Base-by-base conservation (phyloP, 1,139 yeast species). In the Yamadazyma sp. region DNA sequence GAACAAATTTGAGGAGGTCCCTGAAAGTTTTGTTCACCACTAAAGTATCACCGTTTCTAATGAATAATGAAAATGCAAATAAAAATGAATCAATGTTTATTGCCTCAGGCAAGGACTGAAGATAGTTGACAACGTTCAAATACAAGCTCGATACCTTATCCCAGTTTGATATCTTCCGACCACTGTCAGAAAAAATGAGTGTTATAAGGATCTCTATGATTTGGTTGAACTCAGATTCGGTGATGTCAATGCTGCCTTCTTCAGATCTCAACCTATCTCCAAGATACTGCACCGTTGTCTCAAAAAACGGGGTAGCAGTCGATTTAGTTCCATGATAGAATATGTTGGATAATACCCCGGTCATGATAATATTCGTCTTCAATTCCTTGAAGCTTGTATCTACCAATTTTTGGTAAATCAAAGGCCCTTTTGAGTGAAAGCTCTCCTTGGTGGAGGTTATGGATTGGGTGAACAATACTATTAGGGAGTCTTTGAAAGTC, bases 401-500 rank as follows among this genome's bases (percentile, higher is more conserved):
- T 11, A 78, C 51, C 18, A 85, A 53, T 4, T 62, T 64, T 3
- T 67, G 60, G 35, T 83, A 55, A 4, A 86, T 78, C 1, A 61
- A 44, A 3, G 69, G 56, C 0, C 89, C 64, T 52, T 80, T 86
- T 1, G 96, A 85, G 57, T 90, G 96, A 47, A 90, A 68, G 0
- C 85, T 70, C 7, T 79, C 84, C 11, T 77, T 76, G 0, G 95
- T 80, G 36, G 87, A 82, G 47, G 78, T 82, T 62, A 89, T 72
- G 0, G 97, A 70, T 54, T 88, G 96, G 3, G 88, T 70, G 54
- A 81, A 80, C 34, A 90, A 70, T 3, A 73, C 70, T 3, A 79
- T 70, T 34, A 86, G 59, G 0, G 95, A 78, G 18, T 71, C 78
- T 43, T 73, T 66, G 50, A 78, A 80, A 11, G 69, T 67, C 2